Conservation (phyloP, 129 eudicot species). For the Pseudognaphalium luteoalbum region DNA sequence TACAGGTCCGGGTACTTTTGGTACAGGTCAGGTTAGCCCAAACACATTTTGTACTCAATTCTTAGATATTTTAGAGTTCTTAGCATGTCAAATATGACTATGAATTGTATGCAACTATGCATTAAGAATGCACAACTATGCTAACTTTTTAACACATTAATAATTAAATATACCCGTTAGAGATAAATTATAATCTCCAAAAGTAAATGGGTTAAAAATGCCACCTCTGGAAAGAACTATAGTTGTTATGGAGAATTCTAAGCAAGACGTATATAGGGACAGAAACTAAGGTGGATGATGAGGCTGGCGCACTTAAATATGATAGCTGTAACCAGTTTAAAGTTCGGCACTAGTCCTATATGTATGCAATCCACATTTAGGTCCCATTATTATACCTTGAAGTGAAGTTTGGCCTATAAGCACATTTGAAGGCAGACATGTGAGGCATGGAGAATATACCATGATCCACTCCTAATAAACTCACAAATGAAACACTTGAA, state of each 20-base stretch:
- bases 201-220: no score
- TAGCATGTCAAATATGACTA: no score
- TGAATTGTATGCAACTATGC: no score
- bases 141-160: no score
- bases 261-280: background rate
- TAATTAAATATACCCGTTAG: no score
- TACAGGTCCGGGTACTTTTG: background rate
- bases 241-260: background rate
- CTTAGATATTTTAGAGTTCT: no score
- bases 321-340: background rate
- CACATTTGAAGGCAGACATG: conserved; percentile 5
- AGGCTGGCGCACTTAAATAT: background rate
- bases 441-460: conserved; percentile 12
- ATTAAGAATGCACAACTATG: no score
- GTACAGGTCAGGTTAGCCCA: background rate
- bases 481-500: background rate
- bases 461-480: background rate
- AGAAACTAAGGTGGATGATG: background rate
- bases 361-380: background rate
- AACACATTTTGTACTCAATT: background rate
- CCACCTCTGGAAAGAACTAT: background rate
- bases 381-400: background rate
- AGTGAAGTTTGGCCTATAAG: background rate
- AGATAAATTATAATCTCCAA: background rate
- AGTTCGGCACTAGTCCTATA: background rate